These are phyloP conservation scores for Calonectria pauciramosa DNA, from an alignment of 2,329 filamentous ascomycete species.

Conservation along the genomic window DNA sequence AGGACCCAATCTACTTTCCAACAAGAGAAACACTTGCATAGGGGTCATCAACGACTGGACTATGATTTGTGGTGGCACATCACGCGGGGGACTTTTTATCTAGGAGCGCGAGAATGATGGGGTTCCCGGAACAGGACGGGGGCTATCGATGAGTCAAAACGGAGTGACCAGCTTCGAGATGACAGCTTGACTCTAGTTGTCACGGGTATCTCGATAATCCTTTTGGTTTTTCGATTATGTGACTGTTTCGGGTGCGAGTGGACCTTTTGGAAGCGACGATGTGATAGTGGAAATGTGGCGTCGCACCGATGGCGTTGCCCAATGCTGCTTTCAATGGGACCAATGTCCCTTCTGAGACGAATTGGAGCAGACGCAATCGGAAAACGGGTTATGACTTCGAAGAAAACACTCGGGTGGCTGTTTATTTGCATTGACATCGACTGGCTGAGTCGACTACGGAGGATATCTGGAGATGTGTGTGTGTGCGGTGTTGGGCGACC, in stretches of 20 bases:
- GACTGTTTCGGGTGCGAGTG: neutral
- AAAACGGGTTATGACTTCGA: neutral
- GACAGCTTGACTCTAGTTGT: neutral
- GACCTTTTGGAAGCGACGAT: neutral
- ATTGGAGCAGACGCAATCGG: neutral
- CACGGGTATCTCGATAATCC: too few species aligned
- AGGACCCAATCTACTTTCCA: conserved; percentile 1
- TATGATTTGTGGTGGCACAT: neutral
- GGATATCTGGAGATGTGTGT: neutral
- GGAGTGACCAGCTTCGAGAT: neutral
- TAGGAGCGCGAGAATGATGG: neutral
- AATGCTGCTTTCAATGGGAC: neutral
- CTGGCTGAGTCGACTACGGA: neutral
- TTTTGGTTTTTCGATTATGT: neutral
- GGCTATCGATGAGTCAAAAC: neutral
- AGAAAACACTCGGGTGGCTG: neutral
- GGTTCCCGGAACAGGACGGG: neutral
- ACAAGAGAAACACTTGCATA: neutral
- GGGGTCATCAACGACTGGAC: neutral
- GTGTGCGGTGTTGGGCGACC: neutral
- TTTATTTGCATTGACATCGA: neutral
- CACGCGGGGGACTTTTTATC: neutral
- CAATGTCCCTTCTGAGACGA: neutral
- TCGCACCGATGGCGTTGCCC: neutral
- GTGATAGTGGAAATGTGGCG: neutral